These are phyloP conservation scores for Daldinia childiae DNA, from an alignment of 495 filamentous ascomycete genomes.

Conservation along the genomic window DNA sequence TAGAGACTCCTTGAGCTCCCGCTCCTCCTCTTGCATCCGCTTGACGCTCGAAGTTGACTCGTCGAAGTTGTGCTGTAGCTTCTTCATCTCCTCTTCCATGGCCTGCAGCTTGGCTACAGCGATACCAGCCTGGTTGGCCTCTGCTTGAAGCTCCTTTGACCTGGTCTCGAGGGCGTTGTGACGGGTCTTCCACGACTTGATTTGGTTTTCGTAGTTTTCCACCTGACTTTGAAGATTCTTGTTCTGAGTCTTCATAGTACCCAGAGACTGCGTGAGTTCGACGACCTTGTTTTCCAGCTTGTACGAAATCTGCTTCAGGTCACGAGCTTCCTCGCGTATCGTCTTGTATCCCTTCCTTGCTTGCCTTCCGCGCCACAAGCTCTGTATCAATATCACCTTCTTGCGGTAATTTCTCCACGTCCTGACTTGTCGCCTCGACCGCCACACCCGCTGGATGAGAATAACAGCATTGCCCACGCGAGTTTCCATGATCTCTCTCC, in stretches of 20 bases:
- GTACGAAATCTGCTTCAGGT: slow-evolving; percentile 98
- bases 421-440: slow-evolving; percentile 78
- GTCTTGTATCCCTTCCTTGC: slow-evolving; percentile 88
- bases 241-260: slow-evolving; percentile 91
- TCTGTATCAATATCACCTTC: slow-evolving; percentile 91
- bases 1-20: slow-evolving; percentile 79
- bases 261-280: slow-evolving; percentile 93
- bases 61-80: slow-evolving; percentile 83
- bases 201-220: slow-evolving; percentile 94
- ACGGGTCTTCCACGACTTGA: slow-evolving; percentile 91
- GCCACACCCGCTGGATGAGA: slow-evolving; percentile 90
- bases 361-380: slow-evolving; percentile 86
- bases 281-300: slow-evolving; percentile 99
- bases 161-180: slow-evolving; percentile 91
- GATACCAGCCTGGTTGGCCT: slow-evolving; percentile 98
- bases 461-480: slow-evolving; percentile 91
- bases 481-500: slow-evolving; percentile 90
- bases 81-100: slow-evolving; percentile 94
- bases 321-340: slow-evolving; percentile 91
- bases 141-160: slow-evolving; percentile 90
- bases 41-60: slow-evolving; percentile 89
- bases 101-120: slow-evolving; percentile 84
- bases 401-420: slow-evolving; percentile 88
- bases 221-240: slow-evolving; percentile 87
- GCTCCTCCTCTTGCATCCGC: slow-evolving; percentile 92